Conservation (phyloP, 2,329 filamentous ascomycete genomes). For the Ophiocordyceps australis region DNA sequence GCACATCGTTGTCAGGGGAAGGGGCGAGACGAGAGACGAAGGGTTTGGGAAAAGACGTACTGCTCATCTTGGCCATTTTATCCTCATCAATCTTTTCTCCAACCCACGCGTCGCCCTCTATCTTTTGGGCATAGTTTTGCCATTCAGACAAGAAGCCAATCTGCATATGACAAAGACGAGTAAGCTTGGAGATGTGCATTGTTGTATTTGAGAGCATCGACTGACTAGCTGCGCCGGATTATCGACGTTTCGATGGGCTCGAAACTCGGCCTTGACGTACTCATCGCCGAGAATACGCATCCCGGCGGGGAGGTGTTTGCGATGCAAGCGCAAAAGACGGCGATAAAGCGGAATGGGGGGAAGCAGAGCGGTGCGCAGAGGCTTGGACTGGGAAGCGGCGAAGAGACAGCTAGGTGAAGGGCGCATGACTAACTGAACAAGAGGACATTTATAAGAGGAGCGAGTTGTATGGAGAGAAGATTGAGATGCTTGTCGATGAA, state of each 20-base stretch:
- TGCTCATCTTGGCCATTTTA: conserved; percentile 89
- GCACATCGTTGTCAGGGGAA: background rate
- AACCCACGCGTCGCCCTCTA: conserved; percentile 75
- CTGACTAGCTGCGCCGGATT: conserved; percentile 82
- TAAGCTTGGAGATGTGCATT: no score
- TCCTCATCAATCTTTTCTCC: conserved; percentile 67
- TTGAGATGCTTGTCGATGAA: no score
- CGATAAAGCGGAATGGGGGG: conserved; percentile 83
- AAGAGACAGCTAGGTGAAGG: no score
- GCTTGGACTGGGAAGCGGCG: no score
- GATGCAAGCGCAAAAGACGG: conserved; percentile 69
- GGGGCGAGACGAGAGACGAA: background rate
- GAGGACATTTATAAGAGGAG: no score
- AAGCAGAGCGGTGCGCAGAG: conserved; percentile 65
- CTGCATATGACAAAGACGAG: conserved; percentile 33
- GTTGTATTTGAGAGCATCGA: background rate
- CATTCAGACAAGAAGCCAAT: conserved; percentile 93
- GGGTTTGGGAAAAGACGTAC: conserved; percentile 34
- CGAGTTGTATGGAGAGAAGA: no score
- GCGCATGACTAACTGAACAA: no score
- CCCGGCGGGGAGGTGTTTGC: conserved; percentile 56
- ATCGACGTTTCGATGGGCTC: conserved; percentile 65
- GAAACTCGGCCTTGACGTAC: conserved; percentile 87
- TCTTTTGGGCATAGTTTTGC: conserved; percentile 84
- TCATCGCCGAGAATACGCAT: conserved; percentile 74